phyloP scores from a whole-genome alignment of 1,284 basidiomycete species.

The Irpex lacteus region DNA sequence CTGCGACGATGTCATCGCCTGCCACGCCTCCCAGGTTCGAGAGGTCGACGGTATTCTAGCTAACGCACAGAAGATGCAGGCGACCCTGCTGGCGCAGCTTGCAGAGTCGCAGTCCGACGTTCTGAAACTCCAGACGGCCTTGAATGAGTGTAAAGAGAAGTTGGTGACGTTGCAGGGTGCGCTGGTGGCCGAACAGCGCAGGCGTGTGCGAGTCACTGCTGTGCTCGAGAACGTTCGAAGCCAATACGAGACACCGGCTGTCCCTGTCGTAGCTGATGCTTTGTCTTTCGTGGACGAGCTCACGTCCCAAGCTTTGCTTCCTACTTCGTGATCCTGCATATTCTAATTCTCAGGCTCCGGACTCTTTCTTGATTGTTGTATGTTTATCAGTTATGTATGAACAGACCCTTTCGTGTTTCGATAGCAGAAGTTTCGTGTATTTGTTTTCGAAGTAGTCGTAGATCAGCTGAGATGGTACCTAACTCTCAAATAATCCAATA shows the following conservation, averaged over 20 bases:
- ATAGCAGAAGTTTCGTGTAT: neutral
- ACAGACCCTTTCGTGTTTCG: neutral
- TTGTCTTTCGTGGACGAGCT: neutral
- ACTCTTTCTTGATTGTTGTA: neutral
- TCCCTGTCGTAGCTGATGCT: neutral
- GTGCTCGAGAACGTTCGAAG: neutral
- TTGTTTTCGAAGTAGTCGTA: neutral
- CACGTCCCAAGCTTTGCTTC: neutral
- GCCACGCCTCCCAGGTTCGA: neutral
- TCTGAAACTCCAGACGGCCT: neutral
- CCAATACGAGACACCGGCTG: neutral
- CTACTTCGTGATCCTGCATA: neutral
- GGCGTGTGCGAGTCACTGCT: neutral
- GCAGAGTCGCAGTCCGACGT: neutral
- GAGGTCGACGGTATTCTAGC: neutral
- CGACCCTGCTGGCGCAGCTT: neutral
- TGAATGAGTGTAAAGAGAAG: neutral
- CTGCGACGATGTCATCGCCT: neutral
- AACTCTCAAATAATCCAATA: neutral
- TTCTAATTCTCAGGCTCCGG: neutral
- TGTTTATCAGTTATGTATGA: neutral
- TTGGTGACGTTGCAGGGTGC: neutral
- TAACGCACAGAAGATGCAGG: neutral
- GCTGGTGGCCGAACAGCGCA: neutral
- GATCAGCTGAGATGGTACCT: neutral